phyloP scores from a whole-genome alignment of 2,329 filamentous ascomycete genomes.

The Sclerotinia sclerotiorum region DNA sequence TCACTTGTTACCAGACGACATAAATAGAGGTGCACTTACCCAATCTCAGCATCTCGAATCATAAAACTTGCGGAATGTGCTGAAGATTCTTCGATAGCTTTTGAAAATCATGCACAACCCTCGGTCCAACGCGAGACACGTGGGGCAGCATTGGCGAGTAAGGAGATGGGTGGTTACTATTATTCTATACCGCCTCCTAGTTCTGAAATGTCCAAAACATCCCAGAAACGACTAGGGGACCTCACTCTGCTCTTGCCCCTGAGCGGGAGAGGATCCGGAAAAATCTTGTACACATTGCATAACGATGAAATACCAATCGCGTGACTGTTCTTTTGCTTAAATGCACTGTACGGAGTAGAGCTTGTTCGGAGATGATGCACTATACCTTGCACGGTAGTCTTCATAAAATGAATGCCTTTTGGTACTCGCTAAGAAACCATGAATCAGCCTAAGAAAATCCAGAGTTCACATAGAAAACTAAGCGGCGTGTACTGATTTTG shows the following conservation, averaged over 20 bases:
- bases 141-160: conserved; percentile 18
- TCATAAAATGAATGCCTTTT: background rate
- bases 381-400: conserved; percentile 19
- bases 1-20: background rate
- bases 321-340: conserved; percentile 15
- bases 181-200: conserved; percentile 16
- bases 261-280: conserved; percentile 26
- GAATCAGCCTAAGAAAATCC: background rate
- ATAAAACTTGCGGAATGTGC: background rate
- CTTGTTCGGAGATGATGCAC: background rate
- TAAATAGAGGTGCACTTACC: background rate
- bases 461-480: background rate
- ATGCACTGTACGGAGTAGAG: conserved; percentile 1
- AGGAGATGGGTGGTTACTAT: too few relatives aligned
- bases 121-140: conserved; percentile 19
- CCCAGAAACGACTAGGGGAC: conserved; percentile 9
- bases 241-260: conserved; percentile 21
- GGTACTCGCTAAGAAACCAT: background rate
- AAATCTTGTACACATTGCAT: conserved; percentile 16
- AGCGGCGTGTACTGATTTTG: background rate
- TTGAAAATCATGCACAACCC: conserved; percentile 6
- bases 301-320: background rate
- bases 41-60: background rate
- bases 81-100: background rate
- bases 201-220: conserved; percentile 1